These are phyloP conservation scores for Plasmodium billcollinsi DNA, from an alignment of 169 alveolate genomes.

Conservation along the genomic window DNA sequence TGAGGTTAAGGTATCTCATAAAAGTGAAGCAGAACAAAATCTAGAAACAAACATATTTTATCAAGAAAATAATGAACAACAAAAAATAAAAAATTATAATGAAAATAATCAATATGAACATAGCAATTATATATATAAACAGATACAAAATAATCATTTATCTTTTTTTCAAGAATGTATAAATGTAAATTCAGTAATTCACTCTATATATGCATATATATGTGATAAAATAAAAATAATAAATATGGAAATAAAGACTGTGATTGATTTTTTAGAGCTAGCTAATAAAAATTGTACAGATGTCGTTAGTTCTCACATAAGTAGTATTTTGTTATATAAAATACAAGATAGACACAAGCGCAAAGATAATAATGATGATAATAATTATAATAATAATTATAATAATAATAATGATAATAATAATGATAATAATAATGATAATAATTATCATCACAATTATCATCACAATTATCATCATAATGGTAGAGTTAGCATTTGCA, in stretches of 20 bases:
- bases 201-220: not conserved
- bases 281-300: conserved; percentile 6
- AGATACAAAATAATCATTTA: too few species aligned
- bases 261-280: conserved; percentile 10
- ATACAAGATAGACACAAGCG: not conserved
- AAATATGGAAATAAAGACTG: conserved; percentile 8
- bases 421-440: not conserved
- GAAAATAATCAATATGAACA: not conserved
- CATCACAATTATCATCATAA: not conserved
- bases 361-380: not conserved
- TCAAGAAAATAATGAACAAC: not conserved
- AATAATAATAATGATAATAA: not conserved
- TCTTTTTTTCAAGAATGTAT: not conserved
- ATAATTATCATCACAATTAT: not conserved
- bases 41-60: not conserved
- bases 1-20: not conserved
- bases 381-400: not conserved
- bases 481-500: not conserved
- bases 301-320: not conserved
- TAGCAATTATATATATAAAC: too few species aligned
- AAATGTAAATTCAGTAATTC: not conserved
- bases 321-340: not conserved
- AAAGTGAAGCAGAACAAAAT: not conserved
- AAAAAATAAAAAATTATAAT: not conserved
- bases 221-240: conserved; percentile 1